Conservation (phyloP, 768 basidiomycete species). For the Coprinopsis marcescibilis region DNA sequence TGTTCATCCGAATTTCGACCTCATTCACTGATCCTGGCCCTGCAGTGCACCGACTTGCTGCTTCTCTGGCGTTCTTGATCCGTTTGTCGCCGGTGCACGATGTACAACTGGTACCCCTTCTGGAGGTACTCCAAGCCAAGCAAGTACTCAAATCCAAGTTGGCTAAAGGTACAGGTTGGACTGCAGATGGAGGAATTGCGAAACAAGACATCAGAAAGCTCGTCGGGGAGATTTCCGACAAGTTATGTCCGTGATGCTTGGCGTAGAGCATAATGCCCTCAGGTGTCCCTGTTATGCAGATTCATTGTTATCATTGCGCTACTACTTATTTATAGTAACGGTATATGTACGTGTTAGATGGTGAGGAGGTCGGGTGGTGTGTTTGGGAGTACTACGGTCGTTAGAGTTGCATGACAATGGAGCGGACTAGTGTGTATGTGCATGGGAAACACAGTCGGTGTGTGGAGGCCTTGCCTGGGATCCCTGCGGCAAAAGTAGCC, state of each 20-base stretch:
- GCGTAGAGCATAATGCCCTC: too few species aligned
- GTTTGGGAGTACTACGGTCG: too few species aligned
- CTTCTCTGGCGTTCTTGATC: conserved; percentile 70
- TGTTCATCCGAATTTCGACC: conserved; percentile 4
- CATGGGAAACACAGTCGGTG: too few species aligned
- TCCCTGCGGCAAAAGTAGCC: too few species aligned
- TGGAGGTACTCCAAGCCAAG: conserved; percentile 67
- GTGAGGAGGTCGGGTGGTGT: too few species aligned
- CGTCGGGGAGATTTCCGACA: conserved; percentile 54
- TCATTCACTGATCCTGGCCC: conserved; percentile 26
- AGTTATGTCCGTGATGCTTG: conserved; percentile 28
- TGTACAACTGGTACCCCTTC: conserved; percentile 43
- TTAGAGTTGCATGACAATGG: too few species aligned
- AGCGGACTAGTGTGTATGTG: too few species aligned
- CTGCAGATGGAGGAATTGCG: conserved; percentile 41
- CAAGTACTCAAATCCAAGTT: conserved; percentile 56
- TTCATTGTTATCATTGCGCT: too few species aligned
- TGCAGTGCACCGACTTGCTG: conserved; percentile 66
- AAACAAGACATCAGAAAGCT: conserved; percentile 67
- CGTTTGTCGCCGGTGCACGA: conserved; percentile 70
- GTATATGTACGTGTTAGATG: too few species aligned
- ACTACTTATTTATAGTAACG: too few species aligned
- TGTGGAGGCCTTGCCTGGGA: too few species aligned
- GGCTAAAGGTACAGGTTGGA: conserved; percentile 38
- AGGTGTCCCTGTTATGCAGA: too few species aligned